Base-by-base conservation (phyloP, 257 asterid species). In the Nicotiana obtusifolia region DNA sequence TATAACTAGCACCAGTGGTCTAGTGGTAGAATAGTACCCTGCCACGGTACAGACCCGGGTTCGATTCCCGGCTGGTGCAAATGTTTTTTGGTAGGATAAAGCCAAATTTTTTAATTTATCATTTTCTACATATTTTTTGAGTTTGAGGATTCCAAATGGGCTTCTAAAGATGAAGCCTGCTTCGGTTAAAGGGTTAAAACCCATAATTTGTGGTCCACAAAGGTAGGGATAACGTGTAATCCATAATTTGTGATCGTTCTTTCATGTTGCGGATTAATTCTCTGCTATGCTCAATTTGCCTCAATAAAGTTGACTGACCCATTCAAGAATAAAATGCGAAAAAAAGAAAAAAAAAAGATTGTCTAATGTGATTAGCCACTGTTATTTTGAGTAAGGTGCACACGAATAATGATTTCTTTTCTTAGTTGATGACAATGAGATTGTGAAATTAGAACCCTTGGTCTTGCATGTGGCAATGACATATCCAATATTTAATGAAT, bases 21-120 rank as follows among this genome's bases (percentile, higher is more conserved):
- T 90, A 90, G 94, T 93, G 93, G 95, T 93, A 91, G 95, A 91
- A 90, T 91, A 93, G 91, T 91, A 91, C 93, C 91, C 97, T 91
- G 92, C 93, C 96, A 93, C 91, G 92, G 91, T 93, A 90, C 91
- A 91, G 92, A 91, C 93, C 92, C 90, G 91, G 93, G 97, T 91
- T 91, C 93, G 89, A 90, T 91, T 93, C 93, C 95, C 91, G 91
- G 95, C 94, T 92, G 94, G 90, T 92, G 97, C 97, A 93, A 1
- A 0, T 0, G 0, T 1, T 0, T 20, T 44, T 11, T 68, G 64
- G 4, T 4, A 2, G 19, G 16, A 13, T 14, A 13, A 28, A 26
- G 4, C 19, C 2, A 5, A 10, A 3, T 64, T 14, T 64, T 64
- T 0, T 5, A n/a, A n/a, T 64, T 14, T 26, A 1, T 13, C 11